Evolutionary conservation across 2,329 filamentous ascomycete genomes (phyloP), one percentile per base, ranked within the genome.

Genomic region (Cladosporium sp.): DNA sequence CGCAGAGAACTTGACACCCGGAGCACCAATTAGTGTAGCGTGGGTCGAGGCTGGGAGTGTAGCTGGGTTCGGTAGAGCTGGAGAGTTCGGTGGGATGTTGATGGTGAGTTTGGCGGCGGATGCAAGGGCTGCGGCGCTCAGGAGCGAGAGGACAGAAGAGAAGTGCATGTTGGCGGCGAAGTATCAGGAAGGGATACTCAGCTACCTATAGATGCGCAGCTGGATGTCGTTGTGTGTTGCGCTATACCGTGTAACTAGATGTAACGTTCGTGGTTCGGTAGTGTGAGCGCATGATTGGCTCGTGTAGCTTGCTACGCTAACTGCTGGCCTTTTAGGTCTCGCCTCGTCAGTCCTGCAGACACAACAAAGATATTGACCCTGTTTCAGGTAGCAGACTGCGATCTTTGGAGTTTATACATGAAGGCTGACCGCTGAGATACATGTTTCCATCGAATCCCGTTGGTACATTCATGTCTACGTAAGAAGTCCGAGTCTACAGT

Each of bases 41-140:
- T 89, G 82, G 26, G 88, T 89, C 62, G 89, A 86, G 58, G 82
- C 76, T 62, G 82, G 80, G 64, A 86, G 81, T 18, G 76, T 77
- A 26, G 82, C 77, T 55, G 82, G 79, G 70, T 82, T 80, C 53
- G 80, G 73, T 67, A 81, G 71, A 67, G 78, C 71, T 37, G 75
- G 78, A 73, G 61, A 73, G 70, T 78, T 76, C 23, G 74, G 71
- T 37, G 86, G 80, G 29, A 86, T 83, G 61, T 83, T 81, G 71
- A 88, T 80, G 49, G 82, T 85, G 65, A 84, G 77, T 64, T 78
- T 76, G 37, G 80, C 80, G 46, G 81, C 80, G 12, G 75, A 74
- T 23, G 72, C 65, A 14, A 74, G 40, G 18, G 76, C 63, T n/a
- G 72, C 70, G 65, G 64, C 66, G 31, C 65, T 65, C 18, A 72